Percentiles rank a stretch among this genome's conserved stretches.
Evolutionary conservation across 495 filamentous ascomycete genomes (phyloP).

Genomic region (Neurospora tetrasperma): DNA sequence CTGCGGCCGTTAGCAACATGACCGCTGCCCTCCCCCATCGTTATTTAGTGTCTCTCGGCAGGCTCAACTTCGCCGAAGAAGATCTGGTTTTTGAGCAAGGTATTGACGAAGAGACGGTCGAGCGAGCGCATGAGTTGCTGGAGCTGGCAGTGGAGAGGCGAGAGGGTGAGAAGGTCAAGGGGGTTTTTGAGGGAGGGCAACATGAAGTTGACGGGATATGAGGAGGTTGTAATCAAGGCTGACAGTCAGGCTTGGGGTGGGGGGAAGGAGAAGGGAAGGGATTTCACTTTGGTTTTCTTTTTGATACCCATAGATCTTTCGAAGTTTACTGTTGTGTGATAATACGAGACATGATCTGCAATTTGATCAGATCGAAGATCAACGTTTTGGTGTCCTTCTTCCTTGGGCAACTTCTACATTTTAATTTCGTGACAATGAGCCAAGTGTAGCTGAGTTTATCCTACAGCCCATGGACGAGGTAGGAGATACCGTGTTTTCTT

Average conservation of each 20-base stretch:
- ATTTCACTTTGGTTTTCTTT: not conserved
- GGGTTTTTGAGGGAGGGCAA: not conserved
- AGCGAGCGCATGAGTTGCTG: slow-evolving; percentile 36
- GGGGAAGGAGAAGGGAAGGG: not conserved
- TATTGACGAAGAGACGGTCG: slow-evolving; percentile 30
- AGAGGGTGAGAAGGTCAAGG: not conserved
- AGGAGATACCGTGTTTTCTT: too few species aligned
- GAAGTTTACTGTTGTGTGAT: not conserved
- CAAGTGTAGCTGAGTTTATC: too few species aligned
- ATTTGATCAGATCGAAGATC: not conserved
- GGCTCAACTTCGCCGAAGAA: slow-evolving; percentile 37
- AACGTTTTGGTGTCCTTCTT: not conserved
- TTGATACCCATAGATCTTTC: not conserved
- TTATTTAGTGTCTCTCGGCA: slow-evolving; percentile 32
- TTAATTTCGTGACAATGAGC: too few species aligned
- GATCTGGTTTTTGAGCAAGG: slow-evolving; percentile 33
- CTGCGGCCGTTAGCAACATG: not conserved
- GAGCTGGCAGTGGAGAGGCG: slow-evolving; percentile 27
- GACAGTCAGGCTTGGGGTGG: not conserved
- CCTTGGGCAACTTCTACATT: too few species aligned
- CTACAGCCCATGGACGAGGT: too few species aligned
- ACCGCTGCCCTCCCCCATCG: slow-evolving; percentile 17
- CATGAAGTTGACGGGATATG: not conserved
- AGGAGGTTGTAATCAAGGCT: not conserved
- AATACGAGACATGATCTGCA: not conserved